Percentiles rank a stretch among this genome's conserved stretches.
Conservation (phyloP, 331 rosid species). For the Prunus yedoensis region DNA sequence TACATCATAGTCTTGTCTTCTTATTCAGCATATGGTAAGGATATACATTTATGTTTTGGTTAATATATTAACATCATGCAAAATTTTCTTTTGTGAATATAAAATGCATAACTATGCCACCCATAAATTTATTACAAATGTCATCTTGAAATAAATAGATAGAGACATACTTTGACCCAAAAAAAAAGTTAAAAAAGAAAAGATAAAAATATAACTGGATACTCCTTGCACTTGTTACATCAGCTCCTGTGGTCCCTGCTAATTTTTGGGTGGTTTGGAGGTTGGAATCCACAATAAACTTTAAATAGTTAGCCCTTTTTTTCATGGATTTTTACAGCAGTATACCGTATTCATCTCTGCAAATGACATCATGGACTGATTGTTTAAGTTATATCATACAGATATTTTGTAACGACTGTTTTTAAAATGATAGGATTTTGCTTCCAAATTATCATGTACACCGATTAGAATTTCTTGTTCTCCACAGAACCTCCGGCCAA, state of each 20-base stretch:
- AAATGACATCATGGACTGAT: neutral
- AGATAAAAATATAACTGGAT: neutral
- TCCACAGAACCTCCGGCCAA: too few relatives aligned
- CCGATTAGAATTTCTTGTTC: neutral
- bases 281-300: neutral
- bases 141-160: neutral
- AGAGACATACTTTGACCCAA: neutral
- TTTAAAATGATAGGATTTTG: neutral
- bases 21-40: conserved; percentile 50
- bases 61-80: neutral
- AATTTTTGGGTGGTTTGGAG: too few relatives aligned
- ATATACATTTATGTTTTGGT: neutral
- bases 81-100: neutral
- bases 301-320: neutral
- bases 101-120: neutral
- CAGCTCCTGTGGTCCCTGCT: neutral
- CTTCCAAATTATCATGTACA: neutral
- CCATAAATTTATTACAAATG: neutral
- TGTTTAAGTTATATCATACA: neutral
- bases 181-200: too few relatives aligned
- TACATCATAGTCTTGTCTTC: conserved; percentile 49
- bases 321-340: neutral
- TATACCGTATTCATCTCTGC: neutral
- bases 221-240: neutral
- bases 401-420: neutral